These are phyloP conservation scores for Luffa aegyptiaca DNA, from an alignment of 306 rosid genomes.

Conservation along the genomic window DNA sequence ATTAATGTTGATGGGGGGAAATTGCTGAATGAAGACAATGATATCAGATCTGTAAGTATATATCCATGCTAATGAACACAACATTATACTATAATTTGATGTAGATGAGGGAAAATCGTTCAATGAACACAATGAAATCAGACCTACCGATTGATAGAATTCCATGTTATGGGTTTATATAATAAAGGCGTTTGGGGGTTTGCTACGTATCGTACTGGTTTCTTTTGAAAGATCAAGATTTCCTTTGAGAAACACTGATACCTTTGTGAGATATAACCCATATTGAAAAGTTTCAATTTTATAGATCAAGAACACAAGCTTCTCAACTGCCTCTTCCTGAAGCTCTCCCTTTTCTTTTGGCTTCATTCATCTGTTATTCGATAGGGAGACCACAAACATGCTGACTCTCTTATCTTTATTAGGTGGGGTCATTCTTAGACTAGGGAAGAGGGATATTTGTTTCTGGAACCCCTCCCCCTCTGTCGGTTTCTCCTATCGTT, in stretches of 20 bases:
- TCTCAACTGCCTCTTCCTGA: too few relatives aligned
- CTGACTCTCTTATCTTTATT: too few relatives aligned
- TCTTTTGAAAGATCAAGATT: neutral
- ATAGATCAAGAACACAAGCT: neutral
- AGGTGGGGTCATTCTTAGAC: too few relatives aligned
- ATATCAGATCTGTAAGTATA: conserved; percentile 79
- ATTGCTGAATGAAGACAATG: conserved; percentile 77
- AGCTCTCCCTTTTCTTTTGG: too few relatives aligned
- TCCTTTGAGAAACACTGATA: neutral
- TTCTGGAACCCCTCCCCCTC: too few relatives aligned
- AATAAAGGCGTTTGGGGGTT: neutral
- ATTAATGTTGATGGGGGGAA: conserved; percentile 76
- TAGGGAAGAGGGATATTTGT: too few relatives aligned
- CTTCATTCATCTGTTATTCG: too few relatives aligned
- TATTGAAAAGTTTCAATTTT: neutral
- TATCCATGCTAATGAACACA: neutral
- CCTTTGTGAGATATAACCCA: neutral
- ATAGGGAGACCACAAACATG: too few relatives aligned
- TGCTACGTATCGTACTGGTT: neutral
- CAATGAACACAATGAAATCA: neutral
- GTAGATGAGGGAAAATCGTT: neutral
- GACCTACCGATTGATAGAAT: neutral
- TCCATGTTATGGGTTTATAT: neutral
- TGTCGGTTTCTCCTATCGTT: too few relatives aligned
- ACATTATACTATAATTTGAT: neutral